These are phyloP conservation scores for Barbarea vulgaris DNA, from an alignment of 345 rosid species.

Conservation along the genomic window DNA sequence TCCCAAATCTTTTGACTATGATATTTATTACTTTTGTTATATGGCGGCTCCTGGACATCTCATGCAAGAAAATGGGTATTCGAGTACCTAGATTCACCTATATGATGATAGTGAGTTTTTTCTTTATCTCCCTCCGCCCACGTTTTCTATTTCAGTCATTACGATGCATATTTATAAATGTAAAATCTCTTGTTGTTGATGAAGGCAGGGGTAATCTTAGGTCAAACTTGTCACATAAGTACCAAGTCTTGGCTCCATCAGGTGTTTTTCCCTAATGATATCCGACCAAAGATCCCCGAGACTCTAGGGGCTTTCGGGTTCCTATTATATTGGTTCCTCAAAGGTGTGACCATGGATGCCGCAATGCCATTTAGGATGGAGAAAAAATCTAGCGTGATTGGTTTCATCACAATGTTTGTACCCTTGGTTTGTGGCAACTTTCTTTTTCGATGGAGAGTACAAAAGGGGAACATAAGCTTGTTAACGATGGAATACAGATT, in stretches of 20 bases:
- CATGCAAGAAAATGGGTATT: slow-evolving; percentile 27
- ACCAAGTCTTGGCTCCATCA: slow-evolving; percentile 19
- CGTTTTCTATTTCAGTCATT: background rate
- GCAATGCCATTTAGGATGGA: slow-evolving; percentile 21
- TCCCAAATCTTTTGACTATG: slow-evolving; percentile 36
- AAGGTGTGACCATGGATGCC: slow-evolving; percentile 57
- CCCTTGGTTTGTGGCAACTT: slow-evolving; percentile 32
- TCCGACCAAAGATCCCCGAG: slow-evolving; percentile 35
- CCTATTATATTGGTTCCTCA: slow-evolving; percentile 48
- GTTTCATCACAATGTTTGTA: slow-evolving; percentile 29
- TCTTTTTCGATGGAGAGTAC: slow-evolving; percentile 12
- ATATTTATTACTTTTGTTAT: slow-evolving; percentile 23
- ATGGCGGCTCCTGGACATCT: slow-evolving; percentile 34
- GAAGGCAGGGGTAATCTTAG: slow-evolving; percentile 36
- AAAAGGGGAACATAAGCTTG: background rate
- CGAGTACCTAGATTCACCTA: slow-evolving; percentile 35
- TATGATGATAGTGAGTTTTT: no score
- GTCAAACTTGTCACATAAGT: slow-evolving; percentile 28
- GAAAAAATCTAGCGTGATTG: slow-evolving; percentile 35
- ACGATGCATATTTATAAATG: background rate
- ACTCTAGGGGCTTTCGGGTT: slow-evolving; percentile 49
- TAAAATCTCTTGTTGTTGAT: slow-evolving; percentile 23
- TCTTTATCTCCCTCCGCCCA: background rate
- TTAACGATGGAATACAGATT: background rate
- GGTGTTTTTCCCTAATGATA: slow-evolving; percentile 37